Base-by-base conservation (phyloP, 352 stramenopile genomes). In the Pythium monospermum region DNA sequence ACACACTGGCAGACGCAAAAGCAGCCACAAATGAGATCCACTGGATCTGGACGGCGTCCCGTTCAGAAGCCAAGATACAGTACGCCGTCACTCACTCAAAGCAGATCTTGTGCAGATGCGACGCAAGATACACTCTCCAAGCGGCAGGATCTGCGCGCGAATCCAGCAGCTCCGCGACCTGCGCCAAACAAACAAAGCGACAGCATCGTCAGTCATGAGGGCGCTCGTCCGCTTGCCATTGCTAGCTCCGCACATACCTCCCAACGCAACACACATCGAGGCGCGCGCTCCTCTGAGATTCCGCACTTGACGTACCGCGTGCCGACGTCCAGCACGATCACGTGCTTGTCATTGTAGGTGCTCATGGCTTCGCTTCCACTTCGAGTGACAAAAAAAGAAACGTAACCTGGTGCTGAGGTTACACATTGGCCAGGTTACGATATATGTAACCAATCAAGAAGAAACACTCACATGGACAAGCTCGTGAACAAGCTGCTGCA, bases 291-390 rank as follows among this genome's bases (percentile, higher is more conserved):
- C 38, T 81, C 79, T 8, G 83, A 85, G 38, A 94, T 53, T 15
- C 83, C 83, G 49, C 69, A 80, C 51, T 83, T 78, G 35, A 84
- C 54, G 64, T 76, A 91, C 36, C 76, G 77, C 16, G 61, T 57
- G 35, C 83, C 83, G 26, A 94, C 48, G 56, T 94, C 83, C 46
- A 94, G 58, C 59, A 94, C 81, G 41, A 94, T 73, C 68, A 77
- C 68, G 40, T 61, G 59, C 59, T 66, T 66, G 50, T 66, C 59
- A 26, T 25, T 61, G 51, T 59, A 52, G 15, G 33, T 49, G 44
- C 49, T 65, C 57, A 55, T 62, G 30, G 30, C 37, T 44, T 48
- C 36, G 23, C 37, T n/a, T n/a, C n/a, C n/a, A n/a, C n/a, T n/a
- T n/a, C n/a, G n/a, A n/a, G n/a, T n/a, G n/a, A n/a, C n/a, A n/a